Percentiles rank a stretch among this genome's conserved stretches.
Conservation (phyloP, 2,329 filamentous ascomycete genomes). For the Xylariales sp. region DNA sequence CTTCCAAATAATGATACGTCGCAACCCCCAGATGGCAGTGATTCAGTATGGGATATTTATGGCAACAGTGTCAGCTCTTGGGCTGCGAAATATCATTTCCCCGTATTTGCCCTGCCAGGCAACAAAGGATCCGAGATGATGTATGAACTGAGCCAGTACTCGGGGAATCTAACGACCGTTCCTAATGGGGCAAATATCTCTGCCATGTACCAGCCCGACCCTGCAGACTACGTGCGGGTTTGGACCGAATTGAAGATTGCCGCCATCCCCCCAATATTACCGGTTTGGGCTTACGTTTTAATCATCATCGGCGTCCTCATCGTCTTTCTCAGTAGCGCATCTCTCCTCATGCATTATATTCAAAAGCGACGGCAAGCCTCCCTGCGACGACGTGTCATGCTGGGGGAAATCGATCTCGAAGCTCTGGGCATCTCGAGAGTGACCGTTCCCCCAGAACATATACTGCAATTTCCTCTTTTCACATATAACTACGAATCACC, state of each 20-base stretch:
- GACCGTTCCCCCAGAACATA: constrained; percentile 66
- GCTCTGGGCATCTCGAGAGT: constrained; percentile 78
- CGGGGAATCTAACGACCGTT: constrained; percentile 63
- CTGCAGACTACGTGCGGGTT: constrained; percentile 56
- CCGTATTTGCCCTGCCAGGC: constrained; percentile 78
- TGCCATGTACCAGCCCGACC: constrained; percentile 48
- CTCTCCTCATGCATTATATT: constrained; percentile 69
- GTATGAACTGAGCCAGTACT: constrained; percentile 69
- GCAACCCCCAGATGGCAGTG: constrained; percentile 61
- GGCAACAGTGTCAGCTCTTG: constrained; percentile 59
- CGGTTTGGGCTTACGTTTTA: constrained; percentile 75
- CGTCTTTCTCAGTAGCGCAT: constrained; percentile 62
- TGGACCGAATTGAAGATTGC: constrained; percentile 50
- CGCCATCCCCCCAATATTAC: constrained; percentile 52
- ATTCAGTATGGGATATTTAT: constrained; percentile 65
- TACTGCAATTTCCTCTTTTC: constrained; percentile 74
- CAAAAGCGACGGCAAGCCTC: constrained; percentile 66
- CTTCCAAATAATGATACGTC: constrained; percentile 49
- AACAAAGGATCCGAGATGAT: constrained; percentile 64
- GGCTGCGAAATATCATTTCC: constrained; percentile 67
- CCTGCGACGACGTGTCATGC: constrained; percentile 65
- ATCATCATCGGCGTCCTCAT: constrained; percentile 70
- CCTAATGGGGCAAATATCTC: constrained; percentile 55
- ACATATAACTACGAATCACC: constrained; percentile 63
- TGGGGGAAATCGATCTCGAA: constrained; percentile 82